Base-by-base conservation (phyloP, 192 early-diverging fungal genomes). In the Geranomyces variabilis region DNA sequence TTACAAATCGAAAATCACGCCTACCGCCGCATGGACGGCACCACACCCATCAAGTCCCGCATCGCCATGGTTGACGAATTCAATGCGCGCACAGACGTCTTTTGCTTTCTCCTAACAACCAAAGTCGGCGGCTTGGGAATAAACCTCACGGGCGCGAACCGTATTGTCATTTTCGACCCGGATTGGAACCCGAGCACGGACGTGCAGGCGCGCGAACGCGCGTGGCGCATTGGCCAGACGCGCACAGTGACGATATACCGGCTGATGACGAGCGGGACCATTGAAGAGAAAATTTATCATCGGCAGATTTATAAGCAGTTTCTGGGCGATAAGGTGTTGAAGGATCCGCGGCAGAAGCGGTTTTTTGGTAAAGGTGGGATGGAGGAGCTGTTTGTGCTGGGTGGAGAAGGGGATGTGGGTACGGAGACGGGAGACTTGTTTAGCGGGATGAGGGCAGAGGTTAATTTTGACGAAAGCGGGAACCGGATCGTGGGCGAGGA, bases 181-280 rank as follows among this genome's bases (percentile, higher is more conserved):
- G 97, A 99, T 71, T 99, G 97, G 97, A 99, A 99, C 70, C 96
- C 96, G 1, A 94, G 93, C 19, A 96, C 92, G 36, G 97, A 99
- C 77, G 84, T 92, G 26, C 97, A 99, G 67, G 96, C 97, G 0
- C 81, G 95, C 55, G 96, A 99, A 81, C 86, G 97, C 28, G 96
- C 96, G 0, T 97, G 95, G 95, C 80, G 97, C 31, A 71, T 97
- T 17, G 97, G 97, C 0, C 97, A 99, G 73, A 94, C 79, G 0
- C 84, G 88, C 26, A 82, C 87, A 8, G 97, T 99, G 4, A 90
- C 93, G 13, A 91, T 99, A 21, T 99, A 98, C 70, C 83, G 97
- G 7, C 82, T 99, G 13, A 97, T 99, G 94, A 97, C 93, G 26
- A 89, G 90, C 4, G 84, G 93, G 0, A 97, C 94, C 0, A 96